These are phyloP conservation scores for Euphorbia neoarborescens DNA, from an alignment of 441 rosid genomes.

Conservation along the genomic window DNA sequence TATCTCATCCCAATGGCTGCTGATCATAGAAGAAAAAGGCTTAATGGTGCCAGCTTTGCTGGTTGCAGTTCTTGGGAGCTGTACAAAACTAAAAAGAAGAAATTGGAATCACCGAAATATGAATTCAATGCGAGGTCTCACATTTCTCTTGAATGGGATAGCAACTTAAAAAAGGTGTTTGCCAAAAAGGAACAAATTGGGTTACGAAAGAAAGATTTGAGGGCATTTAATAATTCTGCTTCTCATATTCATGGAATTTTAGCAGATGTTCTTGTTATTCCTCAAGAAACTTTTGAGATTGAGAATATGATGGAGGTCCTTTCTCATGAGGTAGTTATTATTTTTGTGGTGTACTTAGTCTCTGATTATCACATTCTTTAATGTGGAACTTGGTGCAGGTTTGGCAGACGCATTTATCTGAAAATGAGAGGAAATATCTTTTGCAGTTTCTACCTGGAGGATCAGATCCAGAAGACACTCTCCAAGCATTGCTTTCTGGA, in stretches of 20 bases:
- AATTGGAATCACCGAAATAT: slow-evolving; percentile 34
- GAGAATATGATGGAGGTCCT: slow-evolving; percentile 56
- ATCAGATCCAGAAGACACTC: slow-evolving; percentile 46
- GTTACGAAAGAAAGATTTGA: slow-evolving; percentile 54
- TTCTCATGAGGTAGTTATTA: slow-evolving; percentile 54
- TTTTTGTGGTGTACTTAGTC: not conserved
- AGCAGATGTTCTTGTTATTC: slow-evolving; percentile 65
- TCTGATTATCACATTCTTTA: slow-evolving; percentile 17
- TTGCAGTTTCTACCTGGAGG: slow-evolving; percentile 73
- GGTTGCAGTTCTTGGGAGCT: slow-evolving; percentile 53
- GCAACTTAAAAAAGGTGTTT: slow-evolving; percentile 44
- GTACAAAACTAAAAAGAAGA: slow-evolving; percentile 61
- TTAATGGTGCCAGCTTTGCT: slow-evolving; percentile 49
- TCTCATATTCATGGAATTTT: slow-evolving; percentile 34
- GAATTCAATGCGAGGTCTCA: slow-evolving; percentile 49
- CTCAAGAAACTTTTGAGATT: slow-evolving; percentile 62
- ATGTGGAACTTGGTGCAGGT: slow-evolving; percentile 37
- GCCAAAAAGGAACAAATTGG: slow-evolving; percentile 88
- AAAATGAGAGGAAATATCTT: slow-evolving; percentile 57
- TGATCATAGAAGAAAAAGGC: slow-evolving; percentile 69
- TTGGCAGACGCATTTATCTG: slow-evolving; percentile 67
- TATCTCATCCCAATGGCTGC: slow-evolving; percentile 59
- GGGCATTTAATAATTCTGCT: slow-evolving; percentile 41
- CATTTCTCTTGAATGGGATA: slow-evolving; percentile 82
- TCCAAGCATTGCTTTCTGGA: slow-evolving; percentile 59